A percentile compares a stretch with the other conserved stretches of the same genome.
Evolutionary conservation across 768 basidiomycete species (phyloP).

Genomic region (Cubamyces sp.): DNA sequence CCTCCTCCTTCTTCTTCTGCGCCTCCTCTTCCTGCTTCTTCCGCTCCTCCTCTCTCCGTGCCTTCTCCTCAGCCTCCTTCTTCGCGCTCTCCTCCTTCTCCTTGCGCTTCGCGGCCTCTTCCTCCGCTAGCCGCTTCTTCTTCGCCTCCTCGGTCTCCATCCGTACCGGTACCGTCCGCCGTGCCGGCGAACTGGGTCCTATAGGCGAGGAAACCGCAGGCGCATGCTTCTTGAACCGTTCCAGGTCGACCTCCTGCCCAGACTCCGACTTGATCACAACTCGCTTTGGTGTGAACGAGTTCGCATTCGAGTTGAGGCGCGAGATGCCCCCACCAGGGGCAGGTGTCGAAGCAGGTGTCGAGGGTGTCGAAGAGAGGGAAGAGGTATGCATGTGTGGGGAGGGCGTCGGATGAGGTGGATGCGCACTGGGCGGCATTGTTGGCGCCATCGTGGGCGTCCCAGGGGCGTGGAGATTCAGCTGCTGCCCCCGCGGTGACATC

Average conservation of each 20-base stretch:
- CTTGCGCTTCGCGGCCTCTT: conserved; percentile 36
- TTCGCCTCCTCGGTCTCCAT: conserved; percentile 68
- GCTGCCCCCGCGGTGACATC: conserved; percentile 71
- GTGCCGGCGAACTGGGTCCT: conserved; percentile 42
- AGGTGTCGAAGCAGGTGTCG: conserved; percentile 62
- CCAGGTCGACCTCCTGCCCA: conserved; percentile 67
- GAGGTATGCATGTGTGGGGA: conserved; percentile 44
- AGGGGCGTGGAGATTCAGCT: conserved; percentile 55
- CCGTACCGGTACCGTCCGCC: conserved; percentile 47
- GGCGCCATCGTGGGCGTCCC: conserved; percentile 72
- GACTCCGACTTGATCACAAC: conserved; percentile 62
- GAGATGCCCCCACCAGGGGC: conserved; percentile 42
- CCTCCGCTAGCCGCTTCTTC: conserved; percentile 49
- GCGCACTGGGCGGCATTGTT: conserved; percentile 50
- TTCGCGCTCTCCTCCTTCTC: conserved; percentile 53
- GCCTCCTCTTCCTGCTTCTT: conserved; percentile 37
- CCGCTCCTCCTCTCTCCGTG: conserved; percentile 29
- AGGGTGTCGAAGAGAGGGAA: conserved; percentile 64
- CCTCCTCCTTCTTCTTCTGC: conserved; percentile 58
- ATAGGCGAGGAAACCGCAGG: conserved; percentile 44
- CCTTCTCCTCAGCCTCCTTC: conserved; percentile 43
- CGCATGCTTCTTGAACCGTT: conserved; percentile 53
- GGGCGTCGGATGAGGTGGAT: conserved; percentile 55
- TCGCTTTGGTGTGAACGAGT: conserved; percentile 59
- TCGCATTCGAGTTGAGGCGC: conserved; percentile 64